Percentiles rank a stretch among this genome's conserved stretches.
These are phyloP conservation scores for Aspergillus novoparasiticus DNA, from an alignment of 2,329 filamentous ascomycete species.

Conservation along the genomic window DNA sequence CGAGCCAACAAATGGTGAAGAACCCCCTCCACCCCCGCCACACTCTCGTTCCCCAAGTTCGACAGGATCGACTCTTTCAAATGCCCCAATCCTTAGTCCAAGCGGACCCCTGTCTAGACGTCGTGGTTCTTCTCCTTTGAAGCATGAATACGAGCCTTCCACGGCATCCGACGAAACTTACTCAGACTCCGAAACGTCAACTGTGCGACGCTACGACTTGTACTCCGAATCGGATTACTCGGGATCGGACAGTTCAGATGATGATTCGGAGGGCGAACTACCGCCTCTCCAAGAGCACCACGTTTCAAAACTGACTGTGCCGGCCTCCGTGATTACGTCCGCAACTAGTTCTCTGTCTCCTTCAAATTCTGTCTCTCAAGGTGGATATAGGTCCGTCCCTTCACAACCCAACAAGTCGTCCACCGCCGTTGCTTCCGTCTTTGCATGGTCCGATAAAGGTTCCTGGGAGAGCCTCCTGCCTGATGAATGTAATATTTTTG, in stretches of 20 bases:
- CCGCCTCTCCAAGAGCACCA: conserved; percentile 31
- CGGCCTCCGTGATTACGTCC: conserved; percentile 37
- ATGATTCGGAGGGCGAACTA: conserved; percentile 56
- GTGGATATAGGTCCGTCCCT: conserved; percentile 61
- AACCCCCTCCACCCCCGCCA: conserved; percentile 47
- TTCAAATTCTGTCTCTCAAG: conserved; percentile 81
- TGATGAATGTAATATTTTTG: conserved; percentile 63
- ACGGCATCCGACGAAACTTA: conserved; percentile 65
- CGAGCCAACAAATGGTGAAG: conserved; percentile 29
- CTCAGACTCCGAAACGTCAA: conserved; percentile 58
- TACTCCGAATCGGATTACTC: conserved; percentile 50
- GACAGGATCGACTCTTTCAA: conserved; percentile 45
- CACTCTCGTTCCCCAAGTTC: conserved; percentile 58
- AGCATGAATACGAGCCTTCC: conserved; percentile 95
- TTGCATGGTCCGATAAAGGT: conserved; percentile 65
- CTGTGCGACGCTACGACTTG: conserved; percentile 55
- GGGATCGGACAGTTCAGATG: conserved; percentile 57
- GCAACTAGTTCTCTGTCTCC: conserved; percentile 68
- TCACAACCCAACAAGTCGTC: conserved; percentile 51
- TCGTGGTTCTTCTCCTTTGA: conserved; percentile 86
- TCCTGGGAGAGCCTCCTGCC: conserved; percentile 63
- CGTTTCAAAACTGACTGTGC: conserved; percentile 48
- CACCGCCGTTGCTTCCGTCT: conserved; percentile 62
- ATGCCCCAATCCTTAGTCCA: conserved; percentile 53
- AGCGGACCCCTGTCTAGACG: conserved; percentile 56